A percentile compares a stretch with the other conserved stretches of the same genome.
phyloP scores from a whole-genome alignment of 352 stramenopile species.

The Thalassiosira delicatula region DNA sequence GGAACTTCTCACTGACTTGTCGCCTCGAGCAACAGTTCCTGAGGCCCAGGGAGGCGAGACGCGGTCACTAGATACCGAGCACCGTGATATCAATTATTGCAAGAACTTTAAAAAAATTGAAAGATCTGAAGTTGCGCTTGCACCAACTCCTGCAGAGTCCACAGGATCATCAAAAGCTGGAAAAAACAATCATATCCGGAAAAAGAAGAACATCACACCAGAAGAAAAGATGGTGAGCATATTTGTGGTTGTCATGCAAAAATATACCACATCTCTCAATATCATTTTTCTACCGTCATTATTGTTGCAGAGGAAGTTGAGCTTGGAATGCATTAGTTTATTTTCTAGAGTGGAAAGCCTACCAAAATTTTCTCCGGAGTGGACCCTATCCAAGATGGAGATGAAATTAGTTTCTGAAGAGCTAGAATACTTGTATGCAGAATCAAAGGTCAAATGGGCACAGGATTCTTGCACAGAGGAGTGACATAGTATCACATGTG shows the following conservation, averaged over 20 bases:
- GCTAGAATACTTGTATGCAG: constrained; percentile 39
- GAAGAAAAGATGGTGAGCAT: constrained; percentile 40
- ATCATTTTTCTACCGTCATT: background rate
- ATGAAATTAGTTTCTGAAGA: constrained; percentile 42
- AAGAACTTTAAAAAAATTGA: constrained; percentile 14
- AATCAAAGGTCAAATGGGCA: constrained; percentile 32
- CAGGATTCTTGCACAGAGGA: too few species aligned
- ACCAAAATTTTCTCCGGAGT: constrained; percentile 48
- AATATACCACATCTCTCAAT: background rate
- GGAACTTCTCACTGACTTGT: too few species aligned
- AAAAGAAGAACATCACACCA: constrained; percentile 17
- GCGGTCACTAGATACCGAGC: too few species aligned
- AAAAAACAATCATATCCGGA: background rate
- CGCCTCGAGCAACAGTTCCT: too few species aligned
- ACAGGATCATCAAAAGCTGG: background rate
- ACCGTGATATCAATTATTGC: background rate
- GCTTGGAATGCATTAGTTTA: constrained; percentile 37
- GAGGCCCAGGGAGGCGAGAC: too few species aligned
- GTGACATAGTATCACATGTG: too few species aligned
- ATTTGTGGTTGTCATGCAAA: too few species aligned
- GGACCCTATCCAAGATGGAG: constrained; percentile 54
- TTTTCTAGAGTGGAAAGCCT: constrained; percentile 39
- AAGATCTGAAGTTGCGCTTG: background rate
- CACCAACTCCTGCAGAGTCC: background rate
- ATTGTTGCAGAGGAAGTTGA: constrained; percentile 32